Base-by-base conservation (phyloP, 208 protist genomes). In the Herpetomonas tarakana region DNA sequence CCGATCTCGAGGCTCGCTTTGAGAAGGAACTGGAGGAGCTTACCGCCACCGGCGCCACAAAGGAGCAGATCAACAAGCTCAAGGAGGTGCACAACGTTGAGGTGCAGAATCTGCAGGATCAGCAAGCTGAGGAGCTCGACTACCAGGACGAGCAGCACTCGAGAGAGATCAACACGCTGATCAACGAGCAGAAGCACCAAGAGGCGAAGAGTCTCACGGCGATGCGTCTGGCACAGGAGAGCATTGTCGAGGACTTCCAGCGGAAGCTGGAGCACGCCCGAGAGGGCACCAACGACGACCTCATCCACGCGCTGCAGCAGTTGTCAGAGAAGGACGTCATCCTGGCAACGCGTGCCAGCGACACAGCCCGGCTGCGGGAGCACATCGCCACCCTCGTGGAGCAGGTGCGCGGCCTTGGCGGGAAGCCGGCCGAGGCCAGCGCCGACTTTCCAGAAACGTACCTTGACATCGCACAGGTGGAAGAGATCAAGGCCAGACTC, bases 231-330 rank as follows among this genome's bases (percentile, higher is more conserved):
- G 79, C 79, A 0, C 83, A 83, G 57, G 83, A 94, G 65, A 65
- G 75, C 2, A 71, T 91, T 28, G 83, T 94, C 52, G 87, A 91
- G 55, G 87, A 94, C 51, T 94, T 94, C 65, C 83, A 94, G 68
- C 74, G 69, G 24, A 94, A 94, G 62, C 78, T 94, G 1, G 81
- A 90, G 19, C 69, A 54, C 30, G 81, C 83, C 4, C 83, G 87
- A 25, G 83, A 78, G 12, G 81, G 81, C 45, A 89, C 73, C 38
- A 91, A 94, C 65, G 87, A 89, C 16, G 87, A 94, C 31, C 72
- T 94, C 21, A 49, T 94, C 22, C 67, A 65, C 3, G 70, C 79
- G 2, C 68, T 94, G 46, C 72, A 83, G 58, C 66, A 87, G 52
- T 65, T 94, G 11, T 69, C 87, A 18, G 83, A 91, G 54, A 94